Conservation (phyloP, 2,329 filamentous ascomycete species). For the Emmonsia crescens region DNA sequence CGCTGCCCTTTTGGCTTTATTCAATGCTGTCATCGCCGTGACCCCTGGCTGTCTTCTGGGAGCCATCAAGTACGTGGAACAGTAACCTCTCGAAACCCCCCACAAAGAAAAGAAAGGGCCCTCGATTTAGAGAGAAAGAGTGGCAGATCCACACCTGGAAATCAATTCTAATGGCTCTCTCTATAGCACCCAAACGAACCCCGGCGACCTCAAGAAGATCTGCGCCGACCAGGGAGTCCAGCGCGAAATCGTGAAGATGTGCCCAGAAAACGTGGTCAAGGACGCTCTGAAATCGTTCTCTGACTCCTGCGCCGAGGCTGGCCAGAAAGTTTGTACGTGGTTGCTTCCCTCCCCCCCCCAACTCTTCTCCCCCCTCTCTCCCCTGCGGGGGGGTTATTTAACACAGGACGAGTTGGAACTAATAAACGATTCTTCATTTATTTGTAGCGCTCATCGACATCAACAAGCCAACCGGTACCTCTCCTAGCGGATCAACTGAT, state of each 20-base stretch:
- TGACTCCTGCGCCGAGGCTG: conserved; percentile 29
- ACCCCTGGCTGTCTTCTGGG: conserved; percentile 42
- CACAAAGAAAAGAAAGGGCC: neutral
- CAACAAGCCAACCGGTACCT: neutral
- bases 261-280: conserved; percentile 21
- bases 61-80: conserved; percentile 37
- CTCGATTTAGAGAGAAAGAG: neutral
- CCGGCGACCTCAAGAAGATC: conserved; percentile 28
- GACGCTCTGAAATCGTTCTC: conserved; percentile 30
- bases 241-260: conserved; percentile 26
- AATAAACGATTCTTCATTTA: neutral
- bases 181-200: conserved; percentile 25
- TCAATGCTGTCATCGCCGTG: conserved; percentile 31
- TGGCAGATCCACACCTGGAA: neutral
- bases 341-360: conserved; percentile 1
- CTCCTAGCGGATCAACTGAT: neutral
- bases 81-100: neutral
- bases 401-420: conserved; percentile 2
- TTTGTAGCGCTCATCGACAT: neutral
- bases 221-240: conserved; percentile 31
- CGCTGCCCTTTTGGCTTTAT: conserved; percentile 36
- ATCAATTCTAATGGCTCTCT: conserved; percentile 13
- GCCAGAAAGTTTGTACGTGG: conserved; percentile 32
- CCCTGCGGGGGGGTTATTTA: neutral
- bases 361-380: neutral